A percentile compares a stretch with the other conserved stretches of the same genome.
phyloP scores from a whole-genome alignment of 2,329 filamentous ascomycete genomes.

The Arthrobotrys entomopaga region DNA sequence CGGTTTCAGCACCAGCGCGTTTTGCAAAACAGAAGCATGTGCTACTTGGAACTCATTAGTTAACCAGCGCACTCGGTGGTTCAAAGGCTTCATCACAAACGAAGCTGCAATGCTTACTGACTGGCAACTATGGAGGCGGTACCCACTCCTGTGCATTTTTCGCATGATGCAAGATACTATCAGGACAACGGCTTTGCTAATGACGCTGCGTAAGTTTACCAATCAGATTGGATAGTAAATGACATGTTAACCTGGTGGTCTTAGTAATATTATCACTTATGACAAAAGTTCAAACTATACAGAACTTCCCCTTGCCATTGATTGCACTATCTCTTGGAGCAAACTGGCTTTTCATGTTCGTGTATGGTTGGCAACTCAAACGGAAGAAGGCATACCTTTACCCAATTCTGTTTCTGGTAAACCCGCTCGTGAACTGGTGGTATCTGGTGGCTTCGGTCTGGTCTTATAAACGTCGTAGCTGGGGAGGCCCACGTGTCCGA shows the following conservation, averaged over 20 bases:
- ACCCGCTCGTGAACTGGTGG: slow-evolving; percentile 97
- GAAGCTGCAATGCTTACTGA: slow-evolving; percentile 98
- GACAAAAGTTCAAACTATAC: slow-evolving; percentile 80
- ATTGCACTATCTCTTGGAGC: slow-evolving; percentile 90
- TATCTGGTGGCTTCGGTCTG: slow-evolving; percentile 76
- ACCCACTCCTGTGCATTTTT: slow-evolving; percentile 84
- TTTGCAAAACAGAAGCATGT: slow-evolving; percentile 92
- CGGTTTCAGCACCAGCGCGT: slow-evolving; percentile 95
- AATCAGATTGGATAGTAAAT: not conserved
- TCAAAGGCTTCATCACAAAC: slow-evolving; percentile 96
- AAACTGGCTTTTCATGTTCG: slow-evolving; percentile 95
- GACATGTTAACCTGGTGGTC: slow-evolving; percentile 65
- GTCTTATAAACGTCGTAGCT: slow-evolving; percentile 75
- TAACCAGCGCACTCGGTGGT: slow-evolving; percentile 96
- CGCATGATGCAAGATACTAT: slow-evolving; percentile 97
- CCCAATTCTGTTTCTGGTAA: slow-evolving; percentile 92
- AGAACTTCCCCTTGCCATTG: slow-evolving; percentile 87
- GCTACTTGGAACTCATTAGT: slow-evolving; percentile 81
- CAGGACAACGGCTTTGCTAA: slow-evolving; percentile 88
- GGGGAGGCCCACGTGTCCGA: slow-evolving; percentile 82
- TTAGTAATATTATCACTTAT: slow-evolving; percentile 88
- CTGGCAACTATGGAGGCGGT: slow-evolving; percentile 87
- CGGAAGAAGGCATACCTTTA: slow-evolving; percentile 96
- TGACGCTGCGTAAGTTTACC: slow-evolving; percentile 62
- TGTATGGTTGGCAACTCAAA: slow-evolving; percentile 86